Conservation (phyloP, 345 rosid genomes). For the Bruguiera gymnorhiza region DNA sequence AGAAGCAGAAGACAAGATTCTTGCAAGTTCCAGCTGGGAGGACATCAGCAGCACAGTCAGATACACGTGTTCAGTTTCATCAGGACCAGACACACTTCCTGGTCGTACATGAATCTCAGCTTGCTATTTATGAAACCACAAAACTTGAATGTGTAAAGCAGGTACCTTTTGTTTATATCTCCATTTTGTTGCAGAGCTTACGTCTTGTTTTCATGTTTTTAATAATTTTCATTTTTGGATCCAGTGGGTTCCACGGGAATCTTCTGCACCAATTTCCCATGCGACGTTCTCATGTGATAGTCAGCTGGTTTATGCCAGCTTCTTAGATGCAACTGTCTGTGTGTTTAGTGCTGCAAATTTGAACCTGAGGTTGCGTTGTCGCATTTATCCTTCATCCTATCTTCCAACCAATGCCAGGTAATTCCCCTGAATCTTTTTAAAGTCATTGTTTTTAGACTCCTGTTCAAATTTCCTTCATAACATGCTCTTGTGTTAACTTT, state of each 20-base stretch:
- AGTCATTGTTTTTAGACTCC: not conserved
- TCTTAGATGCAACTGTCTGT: slow-evolving; percentile 51
- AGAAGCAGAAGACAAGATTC: slow-evolving; percentile 47
- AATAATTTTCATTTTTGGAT: slow-evolving; percentile 5
- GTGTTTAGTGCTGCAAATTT: slow-evolving; percentile 45
- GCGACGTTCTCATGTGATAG: slow-evolving; percentile 66
- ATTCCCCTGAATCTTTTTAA: not conserved
- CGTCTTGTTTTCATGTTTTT: slow-evolving; percentile 5
- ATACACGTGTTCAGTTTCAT: slow-evolving; percentile 71
- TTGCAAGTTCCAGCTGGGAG: slow-evolving; percentile 63
- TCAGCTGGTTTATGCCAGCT: slow-evolving; percentile 50
- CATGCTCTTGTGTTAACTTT: not conserved
- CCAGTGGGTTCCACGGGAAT: slow-evolving; percentile 63
- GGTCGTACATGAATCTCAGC: slow-evolving; percentile 70
- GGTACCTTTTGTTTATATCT: slow-evolving; percentile 32
- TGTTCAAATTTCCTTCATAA: too few species aligned
- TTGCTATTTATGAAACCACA: slow-evolving; percentile 64
- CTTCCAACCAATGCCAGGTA: slow-evolving; percentile 19
- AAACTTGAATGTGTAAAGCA: slow-evolving; percentile 62
- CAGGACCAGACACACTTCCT: slow-evolving; percentile 60
- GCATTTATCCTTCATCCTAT: slow-evolving; percentile 18
- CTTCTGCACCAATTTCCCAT: slow-evolving; percentile 44
- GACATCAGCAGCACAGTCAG: slow-evolving; percentile 41
- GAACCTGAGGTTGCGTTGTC: slow-evolving; percentile 29
- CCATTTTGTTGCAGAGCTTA: not conserved